These are phyloP conservation scores for Backusella tuberculispora DNA, from an alignment of 192 early-diverging fungal species.

Conservation along the genomic window DNA sequence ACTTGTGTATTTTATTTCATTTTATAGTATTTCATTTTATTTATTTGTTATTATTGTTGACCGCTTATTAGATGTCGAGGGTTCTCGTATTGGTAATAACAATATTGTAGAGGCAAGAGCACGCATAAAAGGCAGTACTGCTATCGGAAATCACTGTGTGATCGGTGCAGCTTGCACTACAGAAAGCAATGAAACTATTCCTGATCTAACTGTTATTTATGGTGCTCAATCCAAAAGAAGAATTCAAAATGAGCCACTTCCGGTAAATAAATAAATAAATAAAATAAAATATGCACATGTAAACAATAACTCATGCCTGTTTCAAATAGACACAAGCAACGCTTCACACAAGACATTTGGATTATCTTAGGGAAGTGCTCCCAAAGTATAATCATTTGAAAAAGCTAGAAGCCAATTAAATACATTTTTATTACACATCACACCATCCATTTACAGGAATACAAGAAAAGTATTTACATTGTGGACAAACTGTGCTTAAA, in stretches of 20 bases:
- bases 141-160: conserved; percentile 70
- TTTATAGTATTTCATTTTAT: background rate
- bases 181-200: conserved; percentile 57
- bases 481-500: conserved; percentile 46
- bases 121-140: conserved; percentile 55
- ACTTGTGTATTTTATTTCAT: background rate
- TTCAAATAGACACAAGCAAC: conserved; percentile 49
- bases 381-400: conserved; percentile 63
- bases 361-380: conserved; percentile 67
- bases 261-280: background rate
- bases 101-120: conserved; percentile 71
- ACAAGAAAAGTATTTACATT: conserved; percentile 65
- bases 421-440: conserved; percentile 2
- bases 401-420: conserved; percentile 31
- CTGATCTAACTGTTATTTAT: conserved; percentile 70
- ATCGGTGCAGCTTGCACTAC: conserved; percentile 71
- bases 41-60: background rate
- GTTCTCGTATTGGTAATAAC: conserved; percentile 62
- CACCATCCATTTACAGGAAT: conserved; percentile 43
- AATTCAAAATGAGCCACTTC: conserved; percentile 38
- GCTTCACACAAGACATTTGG: conserved; percentile 69
- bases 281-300: background rate
- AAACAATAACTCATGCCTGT: background rate
- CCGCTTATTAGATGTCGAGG: conserved; percentile 60
- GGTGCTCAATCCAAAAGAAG: conserved; percentile 58